phyloP scores from a whole-genome alignment of 2,329 filamentous ascomycete genomes.

The Claviceps lovelessii region DNA sequence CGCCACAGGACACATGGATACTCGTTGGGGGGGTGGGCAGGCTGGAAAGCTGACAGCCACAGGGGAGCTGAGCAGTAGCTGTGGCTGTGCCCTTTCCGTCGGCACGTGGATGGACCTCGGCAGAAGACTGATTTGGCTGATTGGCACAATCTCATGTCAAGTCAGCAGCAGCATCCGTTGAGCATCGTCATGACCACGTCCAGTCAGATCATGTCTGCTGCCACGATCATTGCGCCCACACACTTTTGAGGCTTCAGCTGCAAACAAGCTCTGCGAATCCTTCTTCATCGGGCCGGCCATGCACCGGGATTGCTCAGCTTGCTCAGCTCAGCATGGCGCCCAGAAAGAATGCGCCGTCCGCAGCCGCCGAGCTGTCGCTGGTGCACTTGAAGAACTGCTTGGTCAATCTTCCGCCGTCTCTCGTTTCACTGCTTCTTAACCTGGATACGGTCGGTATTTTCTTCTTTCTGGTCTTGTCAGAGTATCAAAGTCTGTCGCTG shows the following conservation, averaged over 20 bases:
- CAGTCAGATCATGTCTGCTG: background rate
- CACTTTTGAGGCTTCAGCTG: background rate
- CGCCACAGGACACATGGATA: background rate
- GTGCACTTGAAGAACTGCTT: constrained; percentile 87
- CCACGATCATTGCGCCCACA: background rate
- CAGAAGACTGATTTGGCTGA: background rate
- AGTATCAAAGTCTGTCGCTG: background rate
- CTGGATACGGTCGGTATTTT: constrained; percentile 63
- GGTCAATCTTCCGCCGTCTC: constrained; percentile 74
- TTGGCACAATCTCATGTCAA: background rate
- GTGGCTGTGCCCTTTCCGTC: background rate
- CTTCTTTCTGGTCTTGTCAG: constrained; percentile 6
- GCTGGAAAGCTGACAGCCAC: background rate
- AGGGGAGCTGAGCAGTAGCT: background rate
- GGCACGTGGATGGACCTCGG: background rate
- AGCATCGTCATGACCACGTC: background rate
- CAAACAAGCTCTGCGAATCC: background rate
- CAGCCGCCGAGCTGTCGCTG: constrained; percentile 69
- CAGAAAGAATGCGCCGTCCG: constrained; percentile 44
- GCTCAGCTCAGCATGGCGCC: constrained; percentile 27
- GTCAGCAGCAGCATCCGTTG: too few relatives aligned
- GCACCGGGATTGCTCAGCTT: constrained; percentile 3
- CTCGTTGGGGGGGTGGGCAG: too few relatives aligned
- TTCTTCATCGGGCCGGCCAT: background rate
- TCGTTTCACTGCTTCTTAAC: constrained; percentile 76